These are phyloP conservation scores for Zymoseptoria passerinii DNA, from an alignment of 2,329 filamentous ascomycete species.

Conservation along the genomic window DNA sequence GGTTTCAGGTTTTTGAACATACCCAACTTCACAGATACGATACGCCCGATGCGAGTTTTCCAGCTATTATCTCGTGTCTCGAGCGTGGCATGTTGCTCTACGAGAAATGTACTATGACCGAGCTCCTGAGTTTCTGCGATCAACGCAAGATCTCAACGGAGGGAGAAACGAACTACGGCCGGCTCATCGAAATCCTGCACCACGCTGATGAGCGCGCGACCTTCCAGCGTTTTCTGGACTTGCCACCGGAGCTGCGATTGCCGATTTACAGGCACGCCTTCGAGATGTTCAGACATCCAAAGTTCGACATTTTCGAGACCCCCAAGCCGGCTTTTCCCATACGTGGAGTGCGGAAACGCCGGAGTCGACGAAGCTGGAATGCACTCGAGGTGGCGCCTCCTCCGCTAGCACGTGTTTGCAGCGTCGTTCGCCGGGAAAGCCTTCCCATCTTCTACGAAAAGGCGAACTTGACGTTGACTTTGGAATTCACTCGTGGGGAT, in stretches of 20 bases:
- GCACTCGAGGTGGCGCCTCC: neutral
- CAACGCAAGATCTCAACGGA: neutral
- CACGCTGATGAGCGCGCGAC: constrained; percentile 44
- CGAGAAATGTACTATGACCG: neutral
- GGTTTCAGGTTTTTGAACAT: too few species aligned
- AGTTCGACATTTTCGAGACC: too few species aligned
- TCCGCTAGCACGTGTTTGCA: neutral
- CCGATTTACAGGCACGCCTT: neutral
- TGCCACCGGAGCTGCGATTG: neutral
- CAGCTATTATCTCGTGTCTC: too few species aligned
- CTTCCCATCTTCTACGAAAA: neutral
- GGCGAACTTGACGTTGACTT: too few species aligned
- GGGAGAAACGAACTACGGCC: neutral
- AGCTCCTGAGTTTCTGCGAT: neutral
- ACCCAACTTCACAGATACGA: too few species aligned
- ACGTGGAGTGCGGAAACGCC: neutral
- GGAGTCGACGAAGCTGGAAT: too few species aligned
- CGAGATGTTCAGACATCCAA: neutral
- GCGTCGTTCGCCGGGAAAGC: neutral
- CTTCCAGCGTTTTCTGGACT: neutral
- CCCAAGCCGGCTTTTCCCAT: neutral
- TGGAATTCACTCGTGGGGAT: too few species aligned
- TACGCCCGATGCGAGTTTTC: too few species aligned
- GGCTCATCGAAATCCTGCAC: constrained; percentile 33
- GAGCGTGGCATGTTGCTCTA: neutral